Conservation (phyloP, 768 basidiomycete genomes). For the Mycena floridula region DNA sequence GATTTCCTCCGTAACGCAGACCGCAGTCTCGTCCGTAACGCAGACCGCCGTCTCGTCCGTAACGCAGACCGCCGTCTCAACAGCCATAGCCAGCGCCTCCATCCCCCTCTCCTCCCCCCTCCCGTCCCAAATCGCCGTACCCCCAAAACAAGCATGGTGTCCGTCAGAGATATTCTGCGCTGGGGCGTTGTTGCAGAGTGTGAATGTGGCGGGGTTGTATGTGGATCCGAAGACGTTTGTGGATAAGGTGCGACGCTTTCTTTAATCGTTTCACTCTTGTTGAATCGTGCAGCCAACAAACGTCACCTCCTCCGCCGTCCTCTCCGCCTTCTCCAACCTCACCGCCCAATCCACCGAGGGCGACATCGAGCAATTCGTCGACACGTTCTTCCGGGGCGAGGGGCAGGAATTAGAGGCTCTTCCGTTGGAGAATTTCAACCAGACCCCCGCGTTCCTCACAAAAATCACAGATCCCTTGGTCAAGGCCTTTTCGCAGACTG, state of each 20-base stretch:
- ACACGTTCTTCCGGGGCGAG: constrained; percentile 76
- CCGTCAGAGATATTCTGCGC: constrained; percentile 74
- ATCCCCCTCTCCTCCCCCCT: constrained; percentile 43
- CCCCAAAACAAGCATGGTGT: constrained; percentile 75
- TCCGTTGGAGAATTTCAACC: constrained; percentile 53
- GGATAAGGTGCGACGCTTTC: constrained; percentile 45
- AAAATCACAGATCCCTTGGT: constrained; percentile 67
- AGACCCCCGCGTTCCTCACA: constrained; percentile 59
- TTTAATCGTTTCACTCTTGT: neutral
- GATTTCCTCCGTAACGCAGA: too few relatives aligned
- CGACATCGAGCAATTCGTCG: constrained; percentile 60
- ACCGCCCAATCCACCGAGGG: constrained; percentile 53
- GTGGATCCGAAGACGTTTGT: constrained; percentile 85
- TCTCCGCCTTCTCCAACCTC: constrained; percentile 57
- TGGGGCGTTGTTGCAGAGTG: constrained; percentile 77
- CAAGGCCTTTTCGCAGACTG: constrained; percentile 68
- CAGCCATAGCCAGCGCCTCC: constrained; percentile 61
- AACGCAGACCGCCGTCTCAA: constrained; percentile 45
- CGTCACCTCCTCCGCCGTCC: constrained; percentile 55
- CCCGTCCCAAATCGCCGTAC: constrained; percentile 59
- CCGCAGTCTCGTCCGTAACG: too few relatives aligned
- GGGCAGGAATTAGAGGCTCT: constrained; percentile 74
- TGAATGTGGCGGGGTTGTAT: constrained; percentile 72
- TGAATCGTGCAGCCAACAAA: constrained; percentile 56
- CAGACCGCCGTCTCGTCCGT: constrained; percentile 45